A percentile compares a stretch with the other conserved stretches of the same genome.
Conservation (phyloP, 2,329 filamentous ascomycete species). For the Onygena corvina region DNA sequence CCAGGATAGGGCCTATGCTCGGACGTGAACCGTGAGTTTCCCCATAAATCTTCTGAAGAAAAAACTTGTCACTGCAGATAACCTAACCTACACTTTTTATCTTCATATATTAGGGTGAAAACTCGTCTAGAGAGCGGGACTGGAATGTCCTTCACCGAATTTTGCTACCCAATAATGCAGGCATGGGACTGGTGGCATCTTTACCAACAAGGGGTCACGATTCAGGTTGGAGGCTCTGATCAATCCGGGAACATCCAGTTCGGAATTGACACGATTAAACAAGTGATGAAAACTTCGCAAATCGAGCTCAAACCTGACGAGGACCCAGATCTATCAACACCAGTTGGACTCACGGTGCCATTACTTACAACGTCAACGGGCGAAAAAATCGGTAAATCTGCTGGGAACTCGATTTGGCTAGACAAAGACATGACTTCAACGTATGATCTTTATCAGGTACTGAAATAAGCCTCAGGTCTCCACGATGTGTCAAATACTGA, state of each 20-base stretch:
- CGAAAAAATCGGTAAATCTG: slow-evolving; percentile 87
- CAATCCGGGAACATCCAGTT: slow-evolving; percentile 94
- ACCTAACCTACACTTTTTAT: not conserved
- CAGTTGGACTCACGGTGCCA: slow-evolving; percentile 81
- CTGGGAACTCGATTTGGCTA: slow-evolving; percentile 89
- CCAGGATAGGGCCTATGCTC: slow-evolving; percentile 76
- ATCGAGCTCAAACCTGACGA: slow-evolving; percentile 14
- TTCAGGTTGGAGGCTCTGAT: slow-evolving; percentile 90
- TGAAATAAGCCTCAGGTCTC: not conserved
- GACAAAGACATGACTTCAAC: slow-evolving; percentile 65
- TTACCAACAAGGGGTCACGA: slow-evolving; percentile 57
- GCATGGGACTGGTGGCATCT: slow-evolving; percentile 95
- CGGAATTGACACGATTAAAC: slow-evolving; percentile 73
- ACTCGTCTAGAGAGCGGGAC: slow-evolving; percentile 71
- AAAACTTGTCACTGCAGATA: not conserved
- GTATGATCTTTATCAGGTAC: slow-evolving; percentile 73
- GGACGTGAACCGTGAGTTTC: slow-evolving; percentile 69
- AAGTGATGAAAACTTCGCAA: slow-evolving; percentile 48
- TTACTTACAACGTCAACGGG: slow-evolving; percentile 75
- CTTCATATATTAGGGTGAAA: slow-evolving; percentile 49
- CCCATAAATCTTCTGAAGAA: not conserved
- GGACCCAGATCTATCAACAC: slow-evolving; percentile 32
- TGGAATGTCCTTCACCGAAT: slow-evolving; percentile 90
- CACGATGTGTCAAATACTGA: slow-evolving; percentile 19
- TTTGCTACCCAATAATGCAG: slow-evolving; percentile 84